Evolutionary conservation across 805 yeast genomes (phyloP).

Genomic region (Cyberlindnera amylophila): DNA sequence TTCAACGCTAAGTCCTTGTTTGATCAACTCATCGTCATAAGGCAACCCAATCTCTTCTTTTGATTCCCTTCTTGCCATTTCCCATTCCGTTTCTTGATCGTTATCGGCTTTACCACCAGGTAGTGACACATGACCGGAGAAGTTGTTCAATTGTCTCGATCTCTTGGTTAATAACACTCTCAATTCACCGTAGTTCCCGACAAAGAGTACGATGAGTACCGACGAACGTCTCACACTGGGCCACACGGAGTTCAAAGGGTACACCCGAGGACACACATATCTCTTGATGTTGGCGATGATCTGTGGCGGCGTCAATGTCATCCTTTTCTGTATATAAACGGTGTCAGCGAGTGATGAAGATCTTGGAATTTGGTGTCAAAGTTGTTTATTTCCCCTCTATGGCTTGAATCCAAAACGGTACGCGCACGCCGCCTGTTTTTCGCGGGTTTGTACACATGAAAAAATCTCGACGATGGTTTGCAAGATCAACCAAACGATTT

Average conservation of each 20-base stretch:
- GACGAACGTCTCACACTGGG: conserved; percentile 73
- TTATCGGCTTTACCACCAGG: conserved; percentile 93
- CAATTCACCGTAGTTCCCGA: conserved; percentile 70
- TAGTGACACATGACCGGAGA: conserved; percentile 86
- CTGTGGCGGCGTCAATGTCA: conserved; percentile 10
- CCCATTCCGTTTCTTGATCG: conserved; percentile 61
- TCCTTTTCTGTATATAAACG: too few relatives aligned
- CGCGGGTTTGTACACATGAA: too few relatives aligned
- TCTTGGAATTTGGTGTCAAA: too few relatives aligned
- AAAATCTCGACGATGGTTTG: too few relatives aligned
- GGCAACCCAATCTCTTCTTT: conserved; percentile 82
- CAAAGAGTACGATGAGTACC: conserved; percentile 69
- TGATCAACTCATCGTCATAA: conserved; percentile 39
- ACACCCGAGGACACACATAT: conserved; percentile 15
- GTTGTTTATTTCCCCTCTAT: too few relatives aligned
- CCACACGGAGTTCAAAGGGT: conserved; percentile 52
- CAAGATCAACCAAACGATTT: too few relatives aligned
- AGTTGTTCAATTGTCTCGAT: conserved; percentile 61
- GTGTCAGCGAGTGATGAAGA: too few relatives aligned
- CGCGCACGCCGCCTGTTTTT: too few relatives aligned
- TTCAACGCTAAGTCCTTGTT: conserved; percentile 55
- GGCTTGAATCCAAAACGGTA: too few relatives aligned
- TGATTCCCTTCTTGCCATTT: conserved; percentile 78
- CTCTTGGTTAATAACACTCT: conserved; percentile 78
- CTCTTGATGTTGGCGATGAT: conserved; percentile 19